A percentile compares a stretch with the other conserved stretches of the same genome.
Conservation (phyloP, 371 early-diverging fungal species). For the Mucor circinelloides region DNA sequence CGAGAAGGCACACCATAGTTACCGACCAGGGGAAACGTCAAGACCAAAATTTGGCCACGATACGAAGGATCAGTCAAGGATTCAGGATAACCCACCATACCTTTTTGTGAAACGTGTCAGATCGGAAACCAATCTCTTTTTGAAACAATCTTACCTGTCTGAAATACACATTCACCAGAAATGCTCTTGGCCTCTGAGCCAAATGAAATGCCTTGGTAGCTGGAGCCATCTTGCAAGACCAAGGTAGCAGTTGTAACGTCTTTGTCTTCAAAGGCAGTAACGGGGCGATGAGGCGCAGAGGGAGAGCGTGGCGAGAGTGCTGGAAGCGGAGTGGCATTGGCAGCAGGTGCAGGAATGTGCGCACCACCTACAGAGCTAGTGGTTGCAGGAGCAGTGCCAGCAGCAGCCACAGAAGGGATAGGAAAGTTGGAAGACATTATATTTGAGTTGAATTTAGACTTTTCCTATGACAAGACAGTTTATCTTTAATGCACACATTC, state of each 20-base stretch:
- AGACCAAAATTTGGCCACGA: constrained; percentile 91
- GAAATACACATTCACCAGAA: constrained; percentile 97
- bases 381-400: constrained; percentile 36
- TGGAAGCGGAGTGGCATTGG: constrained; percentile 43
- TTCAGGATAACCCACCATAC: constrained; percentile 82
- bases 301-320: constrained; percentile 46
- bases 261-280: constrained; percentile 56
- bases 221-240: constrained; percentile 85
- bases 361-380: constrained; percentile 14
- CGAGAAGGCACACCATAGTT: constrained; percentile 93
- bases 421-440: constrained; percentile 45
- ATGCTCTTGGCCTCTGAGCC: constrained; percentile 85
- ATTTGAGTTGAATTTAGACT: not conserved
- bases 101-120: constrained; percentile 30
- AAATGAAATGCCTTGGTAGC: constrained; percentile 90
- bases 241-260: constrained; percentile 66
- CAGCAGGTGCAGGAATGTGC: constrained; percentile 51
- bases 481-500: not conserved
- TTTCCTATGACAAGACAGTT: not conserved
- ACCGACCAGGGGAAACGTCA: constrained; percentile 86
- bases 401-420: constrained; percentile 43
- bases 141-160: constrained; percentile 76
- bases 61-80: constrained; percentile 97
- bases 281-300: constrained; percentile 55
- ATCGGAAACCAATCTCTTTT: not conserved